These are phyloP conservation scores for Dryas alaskensis DNA, from an alignment of 306 rosid genomes.

Conservation along the genomic window DNA sequence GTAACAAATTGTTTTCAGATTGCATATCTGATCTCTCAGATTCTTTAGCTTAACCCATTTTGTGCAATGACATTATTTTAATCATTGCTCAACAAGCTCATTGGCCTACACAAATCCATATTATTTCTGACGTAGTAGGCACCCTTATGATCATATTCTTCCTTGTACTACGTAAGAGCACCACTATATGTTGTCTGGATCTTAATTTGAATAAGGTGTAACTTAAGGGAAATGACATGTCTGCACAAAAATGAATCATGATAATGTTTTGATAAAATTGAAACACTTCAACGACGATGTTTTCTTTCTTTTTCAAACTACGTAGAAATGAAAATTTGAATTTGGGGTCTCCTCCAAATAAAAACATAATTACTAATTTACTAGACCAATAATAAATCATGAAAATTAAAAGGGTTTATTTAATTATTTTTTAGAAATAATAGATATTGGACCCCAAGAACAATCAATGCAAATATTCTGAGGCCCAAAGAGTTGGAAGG, in stretches of 20 bases:
- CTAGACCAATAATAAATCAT: no score
- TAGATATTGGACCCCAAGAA: no score
- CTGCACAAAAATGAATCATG: no score
- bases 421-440: no score
- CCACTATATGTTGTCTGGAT: background rate
- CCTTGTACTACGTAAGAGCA: background rate
- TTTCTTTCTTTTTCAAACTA: no score
- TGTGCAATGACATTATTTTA: background rate
- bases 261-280: no score
- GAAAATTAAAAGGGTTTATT: no score
- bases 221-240: background rate
- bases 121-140: background rate
- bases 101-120: background rate
- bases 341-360: no score
- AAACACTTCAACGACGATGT: no score
- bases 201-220: background rate
- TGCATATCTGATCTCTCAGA: background rate
- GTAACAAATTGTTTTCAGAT: background rate
- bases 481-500: background rate
- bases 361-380: no score
- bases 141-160: background rate
- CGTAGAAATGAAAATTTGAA: no score
- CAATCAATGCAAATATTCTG: no score
- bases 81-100: background rate
- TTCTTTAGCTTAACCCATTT: background rate